Evolutionary conservation across 495 filamentous ascomycete species (phyloP), one percentile per base, ranked within the genome.

Genomic region (Astrothelium subdiscretum): DNA sequence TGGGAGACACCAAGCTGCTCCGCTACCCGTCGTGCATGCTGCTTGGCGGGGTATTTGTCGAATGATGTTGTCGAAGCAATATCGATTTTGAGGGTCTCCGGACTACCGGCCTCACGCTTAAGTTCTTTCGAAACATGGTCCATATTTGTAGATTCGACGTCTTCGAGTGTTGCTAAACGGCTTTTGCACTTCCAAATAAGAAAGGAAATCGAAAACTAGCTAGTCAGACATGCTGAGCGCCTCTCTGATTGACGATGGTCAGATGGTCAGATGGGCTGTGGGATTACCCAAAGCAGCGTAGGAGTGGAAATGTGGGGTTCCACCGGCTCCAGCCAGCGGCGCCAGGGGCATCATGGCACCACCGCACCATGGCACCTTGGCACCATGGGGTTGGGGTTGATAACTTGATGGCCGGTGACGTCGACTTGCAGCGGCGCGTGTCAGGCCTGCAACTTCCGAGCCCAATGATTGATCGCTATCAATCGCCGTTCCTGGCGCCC

Each of bases 11-110:
- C 81, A 31, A 95, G 82, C 61, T 85, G 80, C 58, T 79, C 77
- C 13, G 84, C 86, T 15, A 92, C 88, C 48, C 82, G 85, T 63
- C 81, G 82, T 44, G 88, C 90, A 72, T 96, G 89, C 64, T 85
- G 78, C 71, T 94, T 95, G 32, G 90, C 91, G 5, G 66, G 66
- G 54, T 68, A 68, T 42, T 68, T 68, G 60, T 68, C 66, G 24
- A 68, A 48, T 3, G 42, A 48, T 48, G 42, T 48, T 3, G 42
- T 48, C 3, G 42, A 48, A 20, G 42, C 10, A 11, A 48, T 48
- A 22, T 48, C 20, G 42, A 48, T 11, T 13, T 48, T 10, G 11
- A 48, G n/a, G 20, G 8, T 13, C 42, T 48, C 42, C 6, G 42
- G 42, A 5, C n/a, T 20, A 10, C 20, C 42, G 20, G 42, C 42